A percentile compares a stretch with the other conserved stretches of the same genome.
phyloP scores from a whole-genome alignment of 345 rosid genomes.

The Populus tremula region DNA sequence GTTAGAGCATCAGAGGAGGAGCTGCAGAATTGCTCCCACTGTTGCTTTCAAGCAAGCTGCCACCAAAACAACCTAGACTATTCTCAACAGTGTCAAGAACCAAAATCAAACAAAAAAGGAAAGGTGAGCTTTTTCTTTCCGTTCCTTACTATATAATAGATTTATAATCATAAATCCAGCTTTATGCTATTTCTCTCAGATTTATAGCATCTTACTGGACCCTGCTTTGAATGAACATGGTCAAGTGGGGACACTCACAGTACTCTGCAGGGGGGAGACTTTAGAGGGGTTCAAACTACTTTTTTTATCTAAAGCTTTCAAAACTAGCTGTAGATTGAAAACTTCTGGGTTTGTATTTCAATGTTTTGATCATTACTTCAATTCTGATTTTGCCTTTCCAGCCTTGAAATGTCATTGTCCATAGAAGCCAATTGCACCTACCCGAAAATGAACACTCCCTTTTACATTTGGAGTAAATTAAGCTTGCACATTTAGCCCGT shows the following conservation, averaged over 20 bases:
- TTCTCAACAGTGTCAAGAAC: constrained; percentile 27
- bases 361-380: constrained; percentile 4
- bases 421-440: constrained; percentile 6
- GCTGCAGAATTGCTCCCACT: constrained; percentile 91
- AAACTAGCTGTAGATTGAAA: not conserved
- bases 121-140: constrained; percentile 28
- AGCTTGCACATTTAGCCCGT: not conserved
- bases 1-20: constrained; percentile 89
- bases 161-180: not conserved
- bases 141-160: not conserved
- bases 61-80: constrained; percentile 34
- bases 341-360: not conserved
- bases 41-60: constrained; percentile 88
- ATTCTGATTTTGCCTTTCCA: constrained; percentile 4
- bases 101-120: constrained; percentile 17
- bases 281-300: not conserved
- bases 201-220: constrained; percentile 19
- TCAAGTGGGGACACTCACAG: constrained; percentile 13
- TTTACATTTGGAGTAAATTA: not conserved
- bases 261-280: not conserved
- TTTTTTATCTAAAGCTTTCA: not conserved
- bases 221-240: constrained; percentile 19
- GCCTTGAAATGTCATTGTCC: constrained; percentile 7
- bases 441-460: not conserved
- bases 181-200: not conserved